Percentiles rank a stretch among this genome's conserved stretches.
phyloP scores from a whole-genome alignment of 208 protist species.

The Phytomonas francai region DNA sequence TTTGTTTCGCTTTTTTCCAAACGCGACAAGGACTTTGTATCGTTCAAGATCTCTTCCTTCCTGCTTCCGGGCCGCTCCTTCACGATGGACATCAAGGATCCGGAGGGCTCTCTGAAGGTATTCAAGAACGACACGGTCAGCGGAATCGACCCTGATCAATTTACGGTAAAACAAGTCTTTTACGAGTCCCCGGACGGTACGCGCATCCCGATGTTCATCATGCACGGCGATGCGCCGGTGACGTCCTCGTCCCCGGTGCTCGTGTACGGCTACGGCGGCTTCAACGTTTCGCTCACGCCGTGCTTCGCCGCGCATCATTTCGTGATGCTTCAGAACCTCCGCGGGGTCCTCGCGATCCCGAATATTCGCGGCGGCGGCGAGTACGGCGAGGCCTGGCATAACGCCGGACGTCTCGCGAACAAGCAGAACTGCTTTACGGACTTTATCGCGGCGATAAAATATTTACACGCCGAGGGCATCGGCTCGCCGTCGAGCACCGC shows the following conservation, averaged over 20 bases:
- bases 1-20: slow-evolving; percentile 37
- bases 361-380: slow-evolving; percentile 95
- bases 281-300: slow-evolving; percentile 85
- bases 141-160: slow-evolving; percentile 61
- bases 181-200: slow-evolving; percentile 88
- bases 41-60: slow-evolving; percentile 90
- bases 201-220: slow-evolving; percentile 92
- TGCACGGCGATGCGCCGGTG: slow-evolving; percentile 62
- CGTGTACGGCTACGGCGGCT: slow-evolving; percentile 94
- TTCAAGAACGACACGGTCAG: slow-evolving; percentile 68
- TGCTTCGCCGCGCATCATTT: slow-evolving; percentile 64
- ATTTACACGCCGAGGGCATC: slow-evolving; percentile 64
- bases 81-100: slow-evolving; percentile 65
- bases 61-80: slow-evolving; percentile 78
- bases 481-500: slow-evolving; percentile 79
- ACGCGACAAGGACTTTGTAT: slow-evolving; percentile 69
- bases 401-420: slow-evolving; percentile 63
- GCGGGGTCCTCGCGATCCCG: slow-evolving; percentile 79
- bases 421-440: slow-evolving; percentile 91
- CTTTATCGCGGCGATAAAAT: slow-evolving; percentile 71
- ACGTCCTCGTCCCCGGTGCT: slow-evolving; percentile 66
- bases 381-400: slow-evolving; percentile 92
- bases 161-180: slow-evolving; percentile 85
- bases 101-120: slow-evolving; percentile 40
- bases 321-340: slow-evolving; percentile 77